Conservation (phyloP, 1,139 yeast genomes). For the Suhomyces taliae region DNA sequence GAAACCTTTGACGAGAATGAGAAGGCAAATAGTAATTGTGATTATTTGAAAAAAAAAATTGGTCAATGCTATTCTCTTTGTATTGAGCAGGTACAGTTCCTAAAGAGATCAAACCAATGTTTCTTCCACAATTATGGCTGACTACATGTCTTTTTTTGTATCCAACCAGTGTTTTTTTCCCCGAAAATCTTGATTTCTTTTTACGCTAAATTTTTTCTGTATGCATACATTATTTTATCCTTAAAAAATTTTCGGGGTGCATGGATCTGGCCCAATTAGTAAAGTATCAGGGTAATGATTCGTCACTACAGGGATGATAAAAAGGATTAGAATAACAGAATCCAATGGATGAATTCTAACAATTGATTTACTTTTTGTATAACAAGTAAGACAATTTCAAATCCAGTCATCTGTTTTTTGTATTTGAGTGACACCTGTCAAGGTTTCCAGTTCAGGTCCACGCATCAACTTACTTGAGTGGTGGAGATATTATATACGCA, state of each 20-base stretch:
- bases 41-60: no score
- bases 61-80: no score
- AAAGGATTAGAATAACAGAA: no score
- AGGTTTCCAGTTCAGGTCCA: neutral
- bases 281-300: neutral
- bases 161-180: no score
- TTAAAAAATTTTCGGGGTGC: neutral
- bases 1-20: no score
- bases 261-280: conserved; percentile 1
- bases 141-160: no score
- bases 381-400: no score
- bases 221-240: neutral
- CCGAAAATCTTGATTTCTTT: neutral
- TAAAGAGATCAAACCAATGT: no score
- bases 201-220: neutral
- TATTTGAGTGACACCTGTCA: conserved; percentile 5
- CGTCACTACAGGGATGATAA: neutral
- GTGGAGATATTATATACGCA: neutral
- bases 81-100: no score
- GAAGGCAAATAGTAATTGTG: no score
- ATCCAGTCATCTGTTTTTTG: neutral
- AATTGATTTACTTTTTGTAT: no score
- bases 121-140: no score
- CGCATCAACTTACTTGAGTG: neutral
- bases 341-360: neutral